Base-by-base conservation (phyloP, 495 filamentous ascomycete genomes). In the Xylaria sp. region DNA sequence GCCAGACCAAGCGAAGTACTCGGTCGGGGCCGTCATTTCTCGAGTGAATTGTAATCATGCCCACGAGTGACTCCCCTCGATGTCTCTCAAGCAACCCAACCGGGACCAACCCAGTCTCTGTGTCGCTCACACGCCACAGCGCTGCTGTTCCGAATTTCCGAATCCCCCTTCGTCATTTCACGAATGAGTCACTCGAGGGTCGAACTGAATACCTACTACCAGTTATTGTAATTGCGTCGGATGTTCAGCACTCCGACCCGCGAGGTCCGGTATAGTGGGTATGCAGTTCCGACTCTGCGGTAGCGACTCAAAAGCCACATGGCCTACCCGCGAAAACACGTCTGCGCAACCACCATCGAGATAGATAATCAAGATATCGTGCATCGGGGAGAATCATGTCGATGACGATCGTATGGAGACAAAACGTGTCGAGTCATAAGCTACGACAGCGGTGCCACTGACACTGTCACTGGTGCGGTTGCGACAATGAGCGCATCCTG, bases 81-180 rank as follows among this genome's bases (percentile, higher is more conserved):
- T n/a, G n/a, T n/a, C 65, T 24, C 35, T 68, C 40, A 7, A 9
- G 44, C 41, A 17, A 31, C 26, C 67, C 15, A 15, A 37, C 53
- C 29, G 53, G 41, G 55, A 69, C 53, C 31, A 69, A 31, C 29
- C 53, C 40, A 29, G 55, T 46, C 41, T 59, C 52, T 35, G 31
- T 65, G 35, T 53, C 21, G 29, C 64, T 43, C 61, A 40, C 52
- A 24, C 31, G 44, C 44, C 29, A 52, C 43, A n/a, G 35, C 21
- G 35, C 31, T 35, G 64, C 33, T 1, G 19, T 5, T 33, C 31
- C 64, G 35, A 55, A 66, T 66, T 46, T 46, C 48, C 64, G n/a
- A n/a, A n/a, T n/a, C 64, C 55, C 50, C 41, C 40, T 48, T 61
- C 41, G 53, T 48, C 67, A 69, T 69, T 48, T 61, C 33, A 8